Conservation (phyloP, 129 eudicot species). For the Logfia minima region DNA sequence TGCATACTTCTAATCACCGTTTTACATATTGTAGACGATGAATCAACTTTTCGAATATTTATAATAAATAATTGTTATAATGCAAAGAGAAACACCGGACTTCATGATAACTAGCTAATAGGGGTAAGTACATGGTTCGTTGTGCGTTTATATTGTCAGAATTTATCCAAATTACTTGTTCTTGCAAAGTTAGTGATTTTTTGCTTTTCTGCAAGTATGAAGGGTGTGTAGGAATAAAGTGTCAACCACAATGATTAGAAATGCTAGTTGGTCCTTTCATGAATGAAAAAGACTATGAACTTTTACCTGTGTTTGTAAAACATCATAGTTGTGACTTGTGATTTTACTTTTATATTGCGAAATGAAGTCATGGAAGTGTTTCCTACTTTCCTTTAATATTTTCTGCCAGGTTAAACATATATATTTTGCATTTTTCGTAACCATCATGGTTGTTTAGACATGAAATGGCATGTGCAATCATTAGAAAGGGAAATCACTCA, state of each 20-base stretch:
- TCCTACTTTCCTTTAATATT: neutral
- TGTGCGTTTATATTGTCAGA: too few relatives aligned
- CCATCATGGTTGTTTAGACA: neutral
- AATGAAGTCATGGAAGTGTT: neutral
- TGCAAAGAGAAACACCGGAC: neutral
- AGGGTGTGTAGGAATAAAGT: neutral
- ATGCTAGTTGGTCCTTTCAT: neutral
- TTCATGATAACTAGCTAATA: neutral
- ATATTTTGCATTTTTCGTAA: neutral
- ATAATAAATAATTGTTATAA: neutral
- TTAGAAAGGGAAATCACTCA: neutral
- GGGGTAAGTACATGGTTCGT: too few relatives aligned
- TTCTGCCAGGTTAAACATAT: neutral
- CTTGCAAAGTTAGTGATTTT: neutral
- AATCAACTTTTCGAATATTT: neutral
- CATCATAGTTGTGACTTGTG: neutral
- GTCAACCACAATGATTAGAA: neutral
- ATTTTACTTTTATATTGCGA: neutral
- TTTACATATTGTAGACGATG: slow-evolving; percentile 4
- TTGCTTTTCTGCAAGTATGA: neutral
- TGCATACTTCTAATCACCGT: slow-evolving; percentile 17
- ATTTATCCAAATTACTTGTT: too few relatives aligned
- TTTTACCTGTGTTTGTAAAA: neutral
- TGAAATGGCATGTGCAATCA: neutral
- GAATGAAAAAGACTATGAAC: neutral